Conservation (phyloP, 352 stramenopile genomes). For the Pilasporangium apinafurcum region DNA sequence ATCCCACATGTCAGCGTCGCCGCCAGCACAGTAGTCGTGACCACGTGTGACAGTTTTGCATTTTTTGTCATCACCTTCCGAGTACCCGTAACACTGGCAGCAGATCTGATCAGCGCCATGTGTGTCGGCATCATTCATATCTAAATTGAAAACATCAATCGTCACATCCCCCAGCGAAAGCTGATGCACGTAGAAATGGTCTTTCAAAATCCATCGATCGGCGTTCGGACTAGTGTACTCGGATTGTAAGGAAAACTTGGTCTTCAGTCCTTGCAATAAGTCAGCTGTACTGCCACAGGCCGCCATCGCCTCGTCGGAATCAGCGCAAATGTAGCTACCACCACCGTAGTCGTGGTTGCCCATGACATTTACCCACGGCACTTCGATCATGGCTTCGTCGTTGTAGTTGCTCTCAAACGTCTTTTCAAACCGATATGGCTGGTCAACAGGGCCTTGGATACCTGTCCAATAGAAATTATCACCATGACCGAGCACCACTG, state of each 20-base stretch:
- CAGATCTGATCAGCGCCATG: conserved; percentile 31
- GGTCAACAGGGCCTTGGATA: conserved; percentile 15
- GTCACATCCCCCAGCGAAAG: conserved; percentile 22
- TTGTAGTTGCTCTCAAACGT: conserved; percentile 29
- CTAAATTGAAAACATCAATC: conserved; percentile 47
- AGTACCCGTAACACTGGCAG: conserved; percentile 39
- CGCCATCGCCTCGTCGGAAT: conserved; percentile 6
- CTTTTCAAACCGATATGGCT: conserved; percentile 23
- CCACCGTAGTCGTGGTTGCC: conserved; percentile 44
- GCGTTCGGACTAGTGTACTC: conserved; percentile 38
- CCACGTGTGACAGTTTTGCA: conserved; percentile 23
- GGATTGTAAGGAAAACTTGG: conserved; percentile 22
- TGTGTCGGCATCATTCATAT: conserved; percentile 36
- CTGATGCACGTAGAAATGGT: conserved; percentile 38
- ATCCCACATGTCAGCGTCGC: conserved; percentile 26
- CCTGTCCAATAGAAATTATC: conserved; percentile 47
- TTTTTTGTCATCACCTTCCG: conserved; percentile 17
- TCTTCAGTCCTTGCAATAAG: conserved; percentile 14
- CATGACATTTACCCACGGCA: conserved; percentile 37
- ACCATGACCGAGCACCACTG: conserved; percentile 28
- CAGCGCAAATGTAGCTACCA: conserved; percentile 25
- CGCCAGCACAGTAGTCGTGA: conserved; percentile 14
- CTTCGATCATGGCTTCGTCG: conserved; percentile 11
- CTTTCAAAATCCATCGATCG: conserved; percentile 35
- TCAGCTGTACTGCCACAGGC: conserved; percentile 10